Evolutionary conservation across 495 filamentous ascomycete genomes (phyloP), one percentile per base, ranked within the genome.

Genomic region (Opeltia flavorubescens): DNA sequence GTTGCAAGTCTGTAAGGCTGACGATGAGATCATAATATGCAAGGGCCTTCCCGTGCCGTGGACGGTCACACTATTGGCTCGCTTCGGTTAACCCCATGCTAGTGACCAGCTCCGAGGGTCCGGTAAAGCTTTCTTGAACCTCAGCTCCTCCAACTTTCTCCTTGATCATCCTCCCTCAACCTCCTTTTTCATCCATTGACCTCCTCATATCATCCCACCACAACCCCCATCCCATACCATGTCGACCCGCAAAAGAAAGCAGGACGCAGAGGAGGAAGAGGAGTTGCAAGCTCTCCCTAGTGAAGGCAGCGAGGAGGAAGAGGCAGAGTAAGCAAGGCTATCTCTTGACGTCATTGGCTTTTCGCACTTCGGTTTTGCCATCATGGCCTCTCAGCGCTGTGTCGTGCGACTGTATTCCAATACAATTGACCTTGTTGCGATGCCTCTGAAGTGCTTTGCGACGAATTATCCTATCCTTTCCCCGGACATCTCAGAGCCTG

Each of bases 231-330:
- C 30, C 5, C 28, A 33, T 44, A 61, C 47, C 18, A 77, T 79
- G 75, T 71, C 74, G 12, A 77, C 76, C 55, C 72, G 76, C 60
- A 80, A 80, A 70, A 72, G 76, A 69, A 78, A 78, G 72, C 71
- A 76, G 50, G 76, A 78, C 17, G 62, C 66, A 45, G 72, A 75
- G 53, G 72, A 76, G 57, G 71, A 73, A 51, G 70, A 80, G 60
- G 70, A 80, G 61, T 68, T 80, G 43, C 67, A 72, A 50, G 71
- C 75, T 20, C 72, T 80, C 21, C 76, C 76, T 33, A 75, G 70
- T 38, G 76, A 80, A 44, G 75, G 69, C 35, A 75, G 71, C 33
- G 75, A 76, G 53, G 75, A 77, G 50, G 76, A 80, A 65, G 75
- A 78, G 59, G 75, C 78, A 59, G 76, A 78, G 75, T 78, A 66